Percentiles rank a stretch among this genome's conserved stretches.
phyloP scores from a whole-genome alignment of 331 rosid genomes.

The Acacia pycnantha region DNA sequence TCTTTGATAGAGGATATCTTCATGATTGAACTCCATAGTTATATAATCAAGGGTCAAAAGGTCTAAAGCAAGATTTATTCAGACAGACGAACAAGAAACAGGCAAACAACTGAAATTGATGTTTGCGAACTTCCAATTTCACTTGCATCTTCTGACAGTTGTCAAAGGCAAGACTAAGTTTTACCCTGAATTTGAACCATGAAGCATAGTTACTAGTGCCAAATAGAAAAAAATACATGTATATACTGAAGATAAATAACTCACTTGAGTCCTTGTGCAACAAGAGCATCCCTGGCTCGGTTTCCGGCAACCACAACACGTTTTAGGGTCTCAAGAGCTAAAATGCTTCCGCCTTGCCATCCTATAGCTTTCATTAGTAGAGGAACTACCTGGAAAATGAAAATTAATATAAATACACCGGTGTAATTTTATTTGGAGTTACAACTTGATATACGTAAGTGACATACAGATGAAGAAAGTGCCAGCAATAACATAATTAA shows the following conservation, averaged over 20 bases:
- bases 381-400: slow-evolving; percentile 82
- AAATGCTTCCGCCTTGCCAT: slow-evolving; percentile 99
- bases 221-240: background rate
- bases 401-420: slow-evolving; percentile 1
- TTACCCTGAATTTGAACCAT: slow-evolving; percentile 17
- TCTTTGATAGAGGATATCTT: slow-evolving; percentile 8
- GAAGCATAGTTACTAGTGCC: slow-evolving; percentile 10
- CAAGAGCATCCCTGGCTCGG: slow-evolving; percentile 99
- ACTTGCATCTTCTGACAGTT: slow-evolving; percentile 18
- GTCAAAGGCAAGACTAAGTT: slow-evolving; percentile 16
- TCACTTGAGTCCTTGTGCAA: slow-evolving; percentile 99
- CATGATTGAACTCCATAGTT: slow-evolving; percentile 6
- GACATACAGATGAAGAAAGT: slow-evolving; percentile 6
- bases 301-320: slow-evolving; percentile 99
- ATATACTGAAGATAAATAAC: slow-evolving; percentile 28
- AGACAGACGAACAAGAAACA: background rate
- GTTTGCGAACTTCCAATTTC: slow-evolving; percentile 5
- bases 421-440: background rate
- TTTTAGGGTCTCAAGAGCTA: slow-evolving; percentile 97
- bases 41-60: background rate
- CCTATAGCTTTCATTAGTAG: slow-evolving; percentile 98
- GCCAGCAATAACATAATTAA: background rate
- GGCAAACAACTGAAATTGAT: slow-evolving; percentile 10
- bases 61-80: background rate
- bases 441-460: background rate